These are phyloP conservation scores for Paramecium biaurelia DNA, from an alignment of 73 alveolate genomes.

Conservation along the genomic window DNA sequence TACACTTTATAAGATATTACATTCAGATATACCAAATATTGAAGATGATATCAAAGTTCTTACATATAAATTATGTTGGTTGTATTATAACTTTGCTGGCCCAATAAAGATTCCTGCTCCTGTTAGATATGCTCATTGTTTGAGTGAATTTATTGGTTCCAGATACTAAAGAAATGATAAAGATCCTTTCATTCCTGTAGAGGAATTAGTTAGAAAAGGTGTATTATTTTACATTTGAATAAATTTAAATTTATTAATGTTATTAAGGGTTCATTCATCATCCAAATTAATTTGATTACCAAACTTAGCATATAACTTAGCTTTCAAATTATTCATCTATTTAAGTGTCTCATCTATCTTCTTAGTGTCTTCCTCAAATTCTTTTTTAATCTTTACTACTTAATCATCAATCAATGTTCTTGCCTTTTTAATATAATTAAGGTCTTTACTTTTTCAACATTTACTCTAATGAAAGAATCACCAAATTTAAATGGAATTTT, in stretches of 20 bases:
- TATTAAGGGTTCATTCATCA: background rate
- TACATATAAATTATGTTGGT: slow-evolving; percentile 86
- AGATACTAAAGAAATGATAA: slow-evolving; percentile 45
- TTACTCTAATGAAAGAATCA: slow-evolving; percentile 19
- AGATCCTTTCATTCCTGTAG: background rate
- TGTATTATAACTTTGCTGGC: slow-evolving; percentile 94
- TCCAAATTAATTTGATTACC: slow-evolving; percentile 51
- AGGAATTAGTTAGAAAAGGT: slow-evolving; percentile 24
- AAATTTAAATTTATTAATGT: background rate
- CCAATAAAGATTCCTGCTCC: slow-evolving; percentile 92
- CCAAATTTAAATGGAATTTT: slow-evolving; percentile 12
- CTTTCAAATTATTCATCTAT: slow-evolving; percentile 23
- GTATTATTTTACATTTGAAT: slow-evolving; percentile 15
- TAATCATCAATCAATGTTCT: background rate
- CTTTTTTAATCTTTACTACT: background rate
- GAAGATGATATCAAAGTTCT: slow-evolving; percentile 76
- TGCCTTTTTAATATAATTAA: background rate
- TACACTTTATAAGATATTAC: slow-evolving; percentile 51
- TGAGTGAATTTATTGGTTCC: slow-evolving; percentile 84
- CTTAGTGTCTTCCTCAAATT: background rate
- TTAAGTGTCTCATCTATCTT: background rate
- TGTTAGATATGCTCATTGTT: slow-evolving; percentile 91
- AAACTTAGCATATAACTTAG: slow-evolving; percentile 39
- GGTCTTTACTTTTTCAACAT: slow-evolving; percentile 2
- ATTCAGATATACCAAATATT: slow-evolving; percentile 69